These are phyloP conservation scores for Penicillium canescens DNA, from an alignment of 495 filamentous ascomycete genomes.

Conservation along the genomic window DNA sequence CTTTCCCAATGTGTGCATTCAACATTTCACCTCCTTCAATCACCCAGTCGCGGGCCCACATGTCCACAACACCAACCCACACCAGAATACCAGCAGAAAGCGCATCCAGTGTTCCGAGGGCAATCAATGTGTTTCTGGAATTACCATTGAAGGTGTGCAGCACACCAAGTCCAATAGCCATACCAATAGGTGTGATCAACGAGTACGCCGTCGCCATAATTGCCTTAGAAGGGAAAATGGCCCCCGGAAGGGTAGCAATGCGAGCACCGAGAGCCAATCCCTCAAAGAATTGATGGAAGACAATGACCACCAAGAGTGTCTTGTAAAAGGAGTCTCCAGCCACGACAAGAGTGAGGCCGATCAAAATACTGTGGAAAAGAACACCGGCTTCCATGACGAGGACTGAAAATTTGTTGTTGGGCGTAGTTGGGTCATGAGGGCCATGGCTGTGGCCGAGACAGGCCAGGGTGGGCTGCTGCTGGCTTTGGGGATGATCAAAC, in stretches of 20 bases:
- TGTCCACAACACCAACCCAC: slow-evolving; percentile 48
- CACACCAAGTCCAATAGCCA: slow-evolving; percentile 47
- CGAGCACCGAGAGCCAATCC: slow-evolving; percentile 73
- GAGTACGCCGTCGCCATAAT: slow-evolving; percentile 38
- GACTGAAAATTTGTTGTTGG: slow-evolving; percentile 56
- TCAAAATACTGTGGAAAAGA: slow-evolving; percentile 66
- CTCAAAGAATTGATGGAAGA: slow-evolving; percentile 70
- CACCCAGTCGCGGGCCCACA: slow-evolving; percentile 48
- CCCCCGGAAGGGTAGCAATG: slow-evolving; percentile 67
- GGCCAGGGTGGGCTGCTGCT: slow-evolving; percentile 15
- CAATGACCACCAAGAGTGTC: slow-evolving; percentile 71
- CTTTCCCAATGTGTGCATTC: slow-evolving; percentile 30
- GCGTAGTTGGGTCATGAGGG: slow-evolving; percentile 23
- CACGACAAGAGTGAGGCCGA: slow-evolving; percentile 38
- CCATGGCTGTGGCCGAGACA: slow-evolving; percentile 34
- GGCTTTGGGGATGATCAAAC: background rate
- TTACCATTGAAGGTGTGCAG: slow-evolving; percentile 42
- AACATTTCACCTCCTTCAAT: slow-evolving; percentile 43
- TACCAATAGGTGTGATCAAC: slow-evolving; percentile 45
- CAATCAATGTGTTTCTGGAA: slow-evolving; percentile 36
- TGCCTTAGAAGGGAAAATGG: slow-evolving; percentile 36
- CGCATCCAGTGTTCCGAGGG: slow-evolving; percentile 44
- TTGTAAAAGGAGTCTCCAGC: slow-evolving; percentile 54
- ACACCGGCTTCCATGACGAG: slow-evolving; percentile 69
- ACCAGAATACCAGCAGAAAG: slow-evolving; percentile 47